A percentile compares a stretch with the other conserved stretches of the same genome.
Conservation (phyloP, 2,329 filamentous ascomycete genomes). For the Neonectria punicea region DNA sequence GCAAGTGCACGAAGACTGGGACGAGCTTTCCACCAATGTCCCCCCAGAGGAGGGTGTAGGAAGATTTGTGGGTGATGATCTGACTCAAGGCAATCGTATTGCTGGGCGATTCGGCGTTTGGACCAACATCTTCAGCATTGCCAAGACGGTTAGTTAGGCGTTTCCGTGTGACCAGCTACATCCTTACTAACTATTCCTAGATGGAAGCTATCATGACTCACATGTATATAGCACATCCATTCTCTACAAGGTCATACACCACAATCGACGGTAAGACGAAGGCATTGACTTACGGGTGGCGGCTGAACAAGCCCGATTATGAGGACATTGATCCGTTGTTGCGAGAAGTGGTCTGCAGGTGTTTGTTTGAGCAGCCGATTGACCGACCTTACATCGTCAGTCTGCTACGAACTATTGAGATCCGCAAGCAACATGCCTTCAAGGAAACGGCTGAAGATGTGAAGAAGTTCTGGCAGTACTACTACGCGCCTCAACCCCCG, state of each 20-base stretch:
- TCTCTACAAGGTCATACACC: slow-evolving; percentile 13
- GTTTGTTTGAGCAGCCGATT: slow-evolving; percentile 40
- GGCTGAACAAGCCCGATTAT: slow-evolving; percentile 21
- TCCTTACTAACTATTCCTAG: slow-evolving; percentile 29
- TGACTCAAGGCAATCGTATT: slow-evolving; percentile 23
- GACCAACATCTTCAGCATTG: slow-evolving; percentile 45
- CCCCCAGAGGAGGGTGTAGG: neutral
- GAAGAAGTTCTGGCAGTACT: slow-evolving; percentile 33
- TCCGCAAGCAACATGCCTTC: slow-evolving; percentile 35
- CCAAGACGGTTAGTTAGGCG: slow-evolving; percentile 36
- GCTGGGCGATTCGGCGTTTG: slow-evolving; percentile 45
- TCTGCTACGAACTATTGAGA: slow-evolving; percentile 32
- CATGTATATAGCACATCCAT: slow-evolving; percentile 24
- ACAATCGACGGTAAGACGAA: neutral
- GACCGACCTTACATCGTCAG: slow-evolving; percentile 40
- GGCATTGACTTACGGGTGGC: slow-evolving; percentile 38
- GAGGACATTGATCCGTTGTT: slow-evolving; percentile 35
- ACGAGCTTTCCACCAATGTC: slow-evolving; percentile 25
- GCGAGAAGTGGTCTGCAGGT: slow-evolving; percentile 36
- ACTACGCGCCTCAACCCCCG: slow-evolving; percentile 18
- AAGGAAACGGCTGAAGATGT: slow-evolving; percentile 26
- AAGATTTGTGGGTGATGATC: slow-evolving; percentile 28
- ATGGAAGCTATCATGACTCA: slow-evolving; percentile 44
- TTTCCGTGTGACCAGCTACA: no score
- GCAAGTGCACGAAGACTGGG: slow-evolving; percentile 41